Conservation (phyloP, 164 flowering plant genomes). For the Magnolia changhungtana region DNA sequence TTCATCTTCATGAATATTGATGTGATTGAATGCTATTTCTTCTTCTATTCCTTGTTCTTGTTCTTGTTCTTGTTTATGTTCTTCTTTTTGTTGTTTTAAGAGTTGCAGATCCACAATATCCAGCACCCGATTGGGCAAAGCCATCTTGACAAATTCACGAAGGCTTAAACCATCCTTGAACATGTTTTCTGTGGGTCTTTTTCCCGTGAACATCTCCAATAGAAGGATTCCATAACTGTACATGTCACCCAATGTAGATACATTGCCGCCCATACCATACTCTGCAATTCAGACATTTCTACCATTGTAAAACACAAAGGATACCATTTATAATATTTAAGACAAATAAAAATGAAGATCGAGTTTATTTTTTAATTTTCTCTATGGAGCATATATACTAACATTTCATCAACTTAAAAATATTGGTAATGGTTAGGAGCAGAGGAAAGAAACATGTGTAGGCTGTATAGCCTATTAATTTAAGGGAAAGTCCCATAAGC, state of each 20-base stretch:
- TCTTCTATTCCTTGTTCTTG: background rate
- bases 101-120: background rate
- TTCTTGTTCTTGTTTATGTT: background rate
- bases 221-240: slow-evolving; percentile 31
- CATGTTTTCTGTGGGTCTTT: slow-evolving; percentile 10
- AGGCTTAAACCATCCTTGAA: background rate
- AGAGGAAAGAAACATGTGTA: no score
- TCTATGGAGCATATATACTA: no score
- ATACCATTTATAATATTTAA: no score
- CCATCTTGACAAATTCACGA: background rate
- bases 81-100: background rate
- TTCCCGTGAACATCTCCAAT: slow-evolving; percentile 14
- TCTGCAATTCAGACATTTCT: slow-evolving; percentile 13
- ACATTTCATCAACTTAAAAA: no score
- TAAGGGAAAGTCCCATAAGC: no score
- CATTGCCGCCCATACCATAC: slow-evolving; percentile 23
- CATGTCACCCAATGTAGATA: slow-evolving; percentile 22
- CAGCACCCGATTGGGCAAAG: background rate
- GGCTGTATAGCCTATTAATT: no score
- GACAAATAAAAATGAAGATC: background rate
- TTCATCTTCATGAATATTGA: background rate
- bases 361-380: no score
- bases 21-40: background rate
- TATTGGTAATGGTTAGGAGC: no score
- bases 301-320: no score